Percentiles rank a stretch among this genome's conserved stretches.
phyloP scores from a whole-genome alignment of 139 green algal genomes.

The Chlorella sorokiniana region DNA sequence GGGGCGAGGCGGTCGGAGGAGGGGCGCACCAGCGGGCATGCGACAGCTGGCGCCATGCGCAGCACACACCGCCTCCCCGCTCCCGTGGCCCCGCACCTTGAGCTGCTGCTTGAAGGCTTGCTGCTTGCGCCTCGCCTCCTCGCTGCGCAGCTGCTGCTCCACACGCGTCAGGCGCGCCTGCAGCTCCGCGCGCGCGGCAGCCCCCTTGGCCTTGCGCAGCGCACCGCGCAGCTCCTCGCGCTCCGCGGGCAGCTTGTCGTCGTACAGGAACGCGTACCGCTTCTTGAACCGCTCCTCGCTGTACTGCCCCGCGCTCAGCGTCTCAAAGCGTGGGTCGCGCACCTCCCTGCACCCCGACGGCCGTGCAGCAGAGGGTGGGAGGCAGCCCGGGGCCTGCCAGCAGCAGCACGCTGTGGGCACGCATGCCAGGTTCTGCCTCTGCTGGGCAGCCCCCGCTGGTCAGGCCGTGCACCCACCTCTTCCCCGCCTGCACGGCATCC shows the following conservation, averaged over 20 bases:
- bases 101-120: conserved; percentile 46
- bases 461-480: conserved; percentile 11
- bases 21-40: not conserved
- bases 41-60: not conserved
- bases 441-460: not conserved
- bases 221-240: conserved; percentile 50
- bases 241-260: conserved; percentile 83
- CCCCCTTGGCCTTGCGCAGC: conserved; percentile 63
- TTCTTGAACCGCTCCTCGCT: conserved; percentile 60
- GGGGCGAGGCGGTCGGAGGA: not conserved
- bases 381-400: not conserved
- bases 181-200: conserved; percentile 44
- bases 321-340: conserved; percentile 83
- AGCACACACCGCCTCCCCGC: not conserved
- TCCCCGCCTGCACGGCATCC: conserved; percentile 66
- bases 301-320: conserved; percentile 44
- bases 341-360: conserved; percentile 43
- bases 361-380: not conserved
- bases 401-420: not conserved
- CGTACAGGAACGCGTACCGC: conserved; percentile 86
- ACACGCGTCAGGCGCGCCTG: conserved; percentile 56
- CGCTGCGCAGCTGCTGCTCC: conserved; percentile 59
- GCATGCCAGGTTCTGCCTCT: too few relatives aligned
- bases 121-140: conserved; percentile 45
- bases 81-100: conserved; percentile 53